These are phyloP conservation scores for Rhodotorula diobovata DNA, from an alignment of 768 basidiomycete genomes.

Conservation along the genomic window DNA sequence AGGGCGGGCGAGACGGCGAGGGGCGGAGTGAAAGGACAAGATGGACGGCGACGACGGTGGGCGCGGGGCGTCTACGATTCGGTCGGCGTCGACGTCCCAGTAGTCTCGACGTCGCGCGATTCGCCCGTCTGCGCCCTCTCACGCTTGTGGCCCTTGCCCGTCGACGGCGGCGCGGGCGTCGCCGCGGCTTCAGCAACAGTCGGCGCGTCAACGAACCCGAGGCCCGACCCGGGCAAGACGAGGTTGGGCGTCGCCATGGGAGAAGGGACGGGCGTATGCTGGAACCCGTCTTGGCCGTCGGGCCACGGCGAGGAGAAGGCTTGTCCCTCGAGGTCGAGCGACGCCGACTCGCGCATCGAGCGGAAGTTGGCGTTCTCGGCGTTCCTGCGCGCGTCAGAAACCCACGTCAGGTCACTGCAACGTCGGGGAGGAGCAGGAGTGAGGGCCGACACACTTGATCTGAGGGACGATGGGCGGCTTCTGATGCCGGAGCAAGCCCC, in stretches of 20 bases:
- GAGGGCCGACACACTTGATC: slow-evolving; percentile 24
- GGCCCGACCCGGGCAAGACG: slow-evolving; percentile 4
- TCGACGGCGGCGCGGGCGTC: not conserved
- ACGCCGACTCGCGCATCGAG: slow-evolving; percentile 79
- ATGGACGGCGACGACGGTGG: too few relatives aligned
- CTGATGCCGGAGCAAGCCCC: slow-evolving; percentile 88
- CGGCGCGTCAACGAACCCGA: slow-evolving; percentile 1
- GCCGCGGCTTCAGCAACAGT: too few relatives aligned
- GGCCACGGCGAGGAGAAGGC: slow-evolving; percentile 30
- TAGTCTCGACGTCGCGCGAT: not conserved
- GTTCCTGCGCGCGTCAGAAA: slow-evolving; percentile 51
- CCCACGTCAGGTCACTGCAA: not conserved
- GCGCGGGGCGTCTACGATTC: not conserved
- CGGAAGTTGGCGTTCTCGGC: slow-evolving; percentile 82
- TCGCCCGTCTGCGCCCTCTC: not conserved
- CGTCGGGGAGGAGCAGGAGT: not conserved
- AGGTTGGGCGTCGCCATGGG: slow-evolving; percentile 21
- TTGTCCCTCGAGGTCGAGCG: slow-evolving; percentile 70
- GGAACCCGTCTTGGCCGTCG: slow-evolving; percentile 22
- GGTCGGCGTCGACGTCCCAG: not conserved
- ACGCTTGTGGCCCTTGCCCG: not conserved
- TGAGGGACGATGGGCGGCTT: slow-evolving; percentile 61
- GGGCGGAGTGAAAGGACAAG: too few relatives aligned
- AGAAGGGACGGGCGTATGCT: not conserved
- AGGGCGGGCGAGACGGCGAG: too few relatives aligned